Evolutionary conservation across 805 yeast species (phyloP).

Genomic region (Metschnikowia kofuensis): DNA sequence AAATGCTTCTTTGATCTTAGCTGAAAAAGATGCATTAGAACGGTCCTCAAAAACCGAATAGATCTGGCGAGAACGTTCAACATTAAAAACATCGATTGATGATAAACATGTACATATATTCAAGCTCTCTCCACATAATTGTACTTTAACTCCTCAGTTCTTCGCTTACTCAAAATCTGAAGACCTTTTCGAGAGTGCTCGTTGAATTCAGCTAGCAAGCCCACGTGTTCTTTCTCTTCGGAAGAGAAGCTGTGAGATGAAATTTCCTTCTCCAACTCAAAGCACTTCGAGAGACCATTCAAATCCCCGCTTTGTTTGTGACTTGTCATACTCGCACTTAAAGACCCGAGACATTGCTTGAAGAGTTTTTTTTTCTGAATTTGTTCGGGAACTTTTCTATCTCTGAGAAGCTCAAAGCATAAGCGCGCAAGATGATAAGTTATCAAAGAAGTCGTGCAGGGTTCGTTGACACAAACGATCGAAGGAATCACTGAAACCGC

Average conservation of each 20-base stretch:
- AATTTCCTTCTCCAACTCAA: constrained; percentile 32
- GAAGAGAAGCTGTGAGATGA: constrained; percentile 5
- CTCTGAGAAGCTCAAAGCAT: constrained; percentile 19
- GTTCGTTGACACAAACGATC: constrained; percentile 38
- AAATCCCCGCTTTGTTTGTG: constrained; percentile 39
- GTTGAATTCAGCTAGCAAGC: constrained; percentile 12
- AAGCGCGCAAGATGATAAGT: constrained; percentile 31
- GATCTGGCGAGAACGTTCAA: neutral
- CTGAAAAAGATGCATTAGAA: constrained; percentile 67
- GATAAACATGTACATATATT: neutral
- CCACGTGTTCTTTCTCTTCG: constrained; percentile 5
- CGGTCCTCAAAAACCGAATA: constrained; percentile 22
- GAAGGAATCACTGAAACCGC: constrained; percentile 43
- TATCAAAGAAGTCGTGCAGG: constrained; percentile 35
- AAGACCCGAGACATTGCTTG: constrained; percentile 32
- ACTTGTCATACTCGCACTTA: constrained; percentile 45
- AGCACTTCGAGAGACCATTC: constrained; percentile 37
- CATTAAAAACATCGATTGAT: neutral
- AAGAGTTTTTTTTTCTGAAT: constrained; percentile 17
- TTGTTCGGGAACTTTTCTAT: neutral
- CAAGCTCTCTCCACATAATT: constrained; percentile 8
- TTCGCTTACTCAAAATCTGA: constrained; percentile 10
- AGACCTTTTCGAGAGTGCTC: constrained; percentile 15
- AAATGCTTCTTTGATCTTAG: constrained; percentile 80
- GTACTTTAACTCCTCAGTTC: constrained; percentile 10